A percentile compares a stretch with the other conserved stretches of the same genome.
phyloP scores from a whole-genome alignment of 1,284 basidiomycete species.

The Austropuccinia psidii region DNA sequence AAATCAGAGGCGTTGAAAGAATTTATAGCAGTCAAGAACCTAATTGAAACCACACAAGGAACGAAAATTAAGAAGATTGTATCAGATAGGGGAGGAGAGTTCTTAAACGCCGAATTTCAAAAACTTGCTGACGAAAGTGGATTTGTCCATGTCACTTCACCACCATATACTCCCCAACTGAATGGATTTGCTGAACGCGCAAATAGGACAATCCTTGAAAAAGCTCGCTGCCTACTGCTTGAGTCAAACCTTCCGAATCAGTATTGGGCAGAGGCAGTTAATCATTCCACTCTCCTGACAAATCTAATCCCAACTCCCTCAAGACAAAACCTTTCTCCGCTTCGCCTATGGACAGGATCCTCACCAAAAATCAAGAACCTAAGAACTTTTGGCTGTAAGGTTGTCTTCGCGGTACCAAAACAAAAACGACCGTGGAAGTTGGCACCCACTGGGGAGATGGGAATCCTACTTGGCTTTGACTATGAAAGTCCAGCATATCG shows the following conservation, averaged over 20 bases:
- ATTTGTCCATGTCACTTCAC: neutral
- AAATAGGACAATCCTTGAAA: neutral
- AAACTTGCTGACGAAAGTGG: neutral
- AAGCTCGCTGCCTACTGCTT: neutral
- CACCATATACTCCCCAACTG: neutral
- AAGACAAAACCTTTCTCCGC: too few species aligned
- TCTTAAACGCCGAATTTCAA: too few species aligned
- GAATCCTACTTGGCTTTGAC: neutral
- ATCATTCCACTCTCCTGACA: neutral
- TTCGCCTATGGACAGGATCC: too few species aligned
- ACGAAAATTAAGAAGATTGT: too few species aligned
- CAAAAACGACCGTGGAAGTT: too few species aligned
- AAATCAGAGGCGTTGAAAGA: too few species aligned
- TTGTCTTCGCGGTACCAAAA: too few species aligned
- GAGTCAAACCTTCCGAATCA: neutral
- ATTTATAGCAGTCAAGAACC: too few species aligned
- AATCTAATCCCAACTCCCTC: too few species aligned
- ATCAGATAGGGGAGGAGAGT: too few species aligned
- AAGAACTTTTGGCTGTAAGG: neutral
- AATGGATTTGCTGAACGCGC: neutral
- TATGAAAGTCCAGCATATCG: neutral
- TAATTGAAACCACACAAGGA: too few species aligned
- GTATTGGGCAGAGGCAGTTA: neutral
- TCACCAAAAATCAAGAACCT: neutral
- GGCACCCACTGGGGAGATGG: too few species aligned